phyloP scores from a whole-genome alignment of 257 asterid genomes.

The Solanum sejunctum region DNA sequence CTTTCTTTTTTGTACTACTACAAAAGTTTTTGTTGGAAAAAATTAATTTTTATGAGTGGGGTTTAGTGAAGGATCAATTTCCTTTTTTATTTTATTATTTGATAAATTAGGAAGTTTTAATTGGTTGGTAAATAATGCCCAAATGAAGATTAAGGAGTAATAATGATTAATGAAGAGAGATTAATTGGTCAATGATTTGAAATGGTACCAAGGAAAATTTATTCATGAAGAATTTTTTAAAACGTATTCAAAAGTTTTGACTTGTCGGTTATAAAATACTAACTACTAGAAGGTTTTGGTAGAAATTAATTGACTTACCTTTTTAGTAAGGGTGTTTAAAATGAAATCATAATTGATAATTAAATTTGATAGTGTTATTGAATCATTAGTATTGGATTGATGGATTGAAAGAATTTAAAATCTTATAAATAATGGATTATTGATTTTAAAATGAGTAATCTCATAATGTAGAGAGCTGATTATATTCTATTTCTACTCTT shows the following conservation, averaged over 20 bases:
- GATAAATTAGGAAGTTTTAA: background rate
- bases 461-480: no score
- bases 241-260: background rate
- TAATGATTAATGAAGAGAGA: background rate
- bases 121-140: background rate
- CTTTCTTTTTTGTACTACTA: conserved; percentile 11
- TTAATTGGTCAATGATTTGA: conserved; percentile 1
- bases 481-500: no score
- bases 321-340: background rate
- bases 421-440: no score
- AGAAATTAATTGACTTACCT: background rate
- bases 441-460: no score
- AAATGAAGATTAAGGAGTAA: background rate
- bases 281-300: background rate
- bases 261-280: background rate
- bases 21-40: background rate
- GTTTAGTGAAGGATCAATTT: background rate
- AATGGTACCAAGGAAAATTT: background rate
- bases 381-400: no score
- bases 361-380: no score
- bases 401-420: no score
- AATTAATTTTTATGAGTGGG: background rate
- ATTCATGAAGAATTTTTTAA: background rate
- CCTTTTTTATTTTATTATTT: background rate
- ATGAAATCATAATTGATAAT: no score